Base-by-base conservation (phyloP, 306 rosid species). In the Quercus alba region DNA sequence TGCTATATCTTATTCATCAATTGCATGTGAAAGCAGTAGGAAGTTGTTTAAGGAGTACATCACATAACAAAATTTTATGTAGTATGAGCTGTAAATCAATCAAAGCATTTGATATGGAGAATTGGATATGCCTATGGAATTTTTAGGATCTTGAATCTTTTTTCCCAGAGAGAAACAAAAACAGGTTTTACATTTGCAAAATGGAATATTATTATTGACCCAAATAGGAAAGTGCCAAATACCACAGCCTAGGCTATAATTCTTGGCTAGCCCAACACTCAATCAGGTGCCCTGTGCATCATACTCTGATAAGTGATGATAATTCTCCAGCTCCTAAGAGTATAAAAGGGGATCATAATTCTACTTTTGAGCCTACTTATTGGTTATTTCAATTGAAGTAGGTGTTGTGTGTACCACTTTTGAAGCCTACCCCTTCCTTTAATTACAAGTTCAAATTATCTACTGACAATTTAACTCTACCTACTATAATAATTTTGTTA, bases 281-380 rank as follows among this genome's bases (percentile, higher is more conserved):
- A 73, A 71, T 76, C 78, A 78, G 52, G 72, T 81, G 78, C 82
- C 83, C 77, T 84, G 74, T 80, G 76, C 83, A 76, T 62, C 46
- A 74, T 66, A 82, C 73, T 66, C 8, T 35, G 8, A 35, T 35
- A 35, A 35, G 41, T 35, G 41, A 35, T 35, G 41, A 35, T 5
- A 35, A 35, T 44, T 44, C 51, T 44, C 14, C 14, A 44, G 1
- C 14, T 44, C 51, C 51, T 44, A 44, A 44, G 51, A 44, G 51
- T 58, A 12, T 13, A 58, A 3, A 20, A 8, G 30, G 30, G 12
- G 15, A 20, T 58, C 9, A 26, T 28, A 26, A 26, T 17, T 63
- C 70, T 33, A 15, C 17, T 44, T 61, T 61, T 28, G 17, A 63
- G 41, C 15, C 69, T 26, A 26, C 28, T 62, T 62, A 13, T 21